Conservation (phyloP, 139 green algal genomes). For the Haematococcus lacustris region DNA sequence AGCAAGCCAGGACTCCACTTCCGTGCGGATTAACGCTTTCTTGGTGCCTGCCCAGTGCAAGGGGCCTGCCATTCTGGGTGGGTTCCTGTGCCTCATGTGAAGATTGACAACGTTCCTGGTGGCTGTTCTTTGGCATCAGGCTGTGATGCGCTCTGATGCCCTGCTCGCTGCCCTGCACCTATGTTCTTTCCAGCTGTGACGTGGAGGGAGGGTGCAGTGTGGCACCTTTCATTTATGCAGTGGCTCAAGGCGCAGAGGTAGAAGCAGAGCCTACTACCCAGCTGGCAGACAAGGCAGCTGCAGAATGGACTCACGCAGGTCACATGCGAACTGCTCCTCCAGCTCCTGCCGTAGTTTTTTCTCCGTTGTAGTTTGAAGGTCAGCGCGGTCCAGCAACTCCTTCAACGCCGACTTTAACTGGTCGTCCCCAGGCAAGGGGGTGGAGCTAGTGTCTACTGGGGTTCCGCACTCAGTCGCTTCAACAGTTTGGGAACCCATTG, state of each 20-base stretch:
- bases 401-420: slow-evolving; percentile 8
- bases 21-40: background rate
- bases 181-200: slow-evolving; percentile 40
- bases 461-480: background rate
- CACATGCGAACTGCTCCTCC: slow-evolving; percentile 48
- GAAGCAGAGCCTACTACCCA: slow-evolving; percentile 33
- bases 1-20: background rate
- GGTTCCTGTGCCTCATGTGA: background rate
- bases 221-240: background rate
- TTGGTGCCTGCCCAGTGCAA: background rate
- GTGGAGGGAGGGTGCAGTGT: background rate
- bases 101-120: background rate
- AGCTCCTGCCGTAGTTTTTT: slow-evolving; percentile 62
- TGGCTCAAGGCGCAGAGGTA: background rate
- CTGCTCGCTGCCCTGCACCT: background rate
- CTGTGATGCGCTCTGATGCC: background rate
- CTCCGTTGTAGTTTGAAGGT: slow-evolving; percentile 52
- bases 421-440: background rate
- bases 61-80: background rate
- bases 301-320: slow-evolving; percentile 38
- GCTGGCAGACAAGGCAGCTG: too few species aligned
- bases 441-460: background rate
- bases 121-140: background rate
- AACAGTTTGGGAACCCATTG: background rate
- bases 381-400: slow-evolving; percentile 30